Percentiles rank a stretch among this genome's conserved stretches.
Conservation (phyloP, 2,329 filamentous ascomycete species). For the Colletotrichum camelliae region DNA sequence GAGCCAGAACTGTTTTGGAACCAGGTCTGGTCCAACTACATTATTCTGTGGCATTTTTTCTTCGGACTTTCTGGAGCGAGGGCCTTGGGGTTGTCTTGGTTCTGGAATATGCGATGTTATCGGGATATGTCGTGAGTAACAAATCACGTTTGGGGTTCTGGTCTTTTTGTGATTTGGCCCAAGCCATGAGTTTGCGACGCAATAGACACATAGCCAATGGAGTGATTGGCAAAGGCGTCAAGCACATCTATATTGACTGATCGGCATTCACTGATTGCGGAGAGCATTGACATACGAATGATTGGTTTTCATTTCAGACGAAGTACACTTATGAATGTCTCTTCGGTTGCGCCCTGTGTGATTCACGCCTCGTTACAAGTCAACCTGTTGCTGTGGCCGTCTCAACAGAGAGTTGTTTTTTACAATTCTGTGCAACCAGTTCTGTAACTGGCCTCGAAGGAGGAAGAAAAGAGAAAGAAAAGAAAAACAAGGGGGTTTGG, state of each 20-base stretch:
- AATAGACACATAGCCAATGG: background rate
- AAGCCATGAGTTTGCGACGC: background rate
- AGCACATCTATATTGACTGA: background rate
- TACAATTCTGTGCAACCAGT: background rate
- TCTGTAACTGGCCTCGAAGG: background rate
- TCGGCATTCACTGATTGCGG: background rate
- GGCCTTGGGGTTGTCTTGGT: background rate
- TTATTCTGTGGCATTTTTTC: background rate
- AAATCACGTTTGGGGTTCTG: background rate
- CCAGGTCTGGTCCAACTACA: background rate
- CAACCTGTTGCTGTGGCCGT: background rate
- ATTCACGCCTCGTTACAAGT: background rate
- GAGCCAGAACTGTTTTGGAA: constrained; percentile 1
- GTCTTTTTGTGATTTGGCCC: background rate
- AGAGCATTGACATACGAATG: background rate
- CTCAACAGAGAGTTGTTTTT: background rate
- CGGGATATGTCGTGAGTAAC: background rate
- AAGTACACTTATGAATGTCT: background rate
- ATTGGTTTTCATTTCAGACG: background rate
- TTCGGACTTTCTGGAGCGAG: background rate
- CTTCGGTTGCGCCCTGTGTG: background rate
- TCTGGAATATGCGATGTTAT: background rate
- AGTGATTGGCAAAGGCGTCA: background rate
- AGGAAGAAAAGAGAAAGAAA: background rate
- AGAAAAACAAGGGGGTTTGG: background rate